Evolutionary conservation across 2,329 filamentous ascomycete species (phyloP).

Genomic region (Aureobasidium sp.): DNA sequence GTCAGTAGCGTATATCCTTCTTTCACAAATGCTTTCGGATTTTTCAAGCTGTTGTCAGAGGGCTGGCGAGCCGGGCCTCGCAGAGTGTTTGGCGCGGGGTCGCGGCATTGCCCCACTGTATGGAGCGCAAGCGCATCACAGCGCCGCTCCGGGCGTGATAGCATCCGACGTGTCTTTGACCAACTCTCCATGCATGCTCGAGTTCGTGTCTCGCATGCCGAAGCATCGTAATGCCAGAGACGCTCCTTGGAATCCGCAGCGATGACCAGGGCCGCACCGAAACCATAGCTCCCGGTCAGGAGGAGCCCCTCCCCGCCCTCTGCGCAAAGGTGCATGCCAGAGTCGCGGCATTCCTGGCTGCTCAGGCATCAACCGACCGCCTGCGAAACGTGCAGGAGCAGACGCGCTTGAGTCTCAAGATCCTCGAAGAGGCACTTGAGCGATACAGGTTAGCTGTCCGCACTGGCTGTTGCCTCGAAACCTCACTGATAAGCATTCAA

Average conservation of each 20-base stretch:
- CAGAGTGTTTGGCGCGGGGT: constrained; percentile 2
- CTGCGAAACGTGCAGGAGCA: constrained; percentile 63
- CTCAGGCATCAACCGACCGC: constrained; percentile 47
- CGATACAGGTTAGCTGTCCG: constrained; percentile 57
- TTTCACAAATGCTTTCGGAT: neutral
- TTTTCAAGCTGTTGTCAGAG: neutral
- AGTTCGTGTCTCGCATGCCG: constrained; percentile 2
- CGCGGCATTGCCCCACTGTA: constrained; percentile 1
- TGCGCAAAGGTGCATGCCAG: constrained; percentile 48
- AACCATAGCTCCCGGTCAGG: constrained; percentile 36
- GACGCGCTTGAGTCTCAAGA: constrained; percentile 60
- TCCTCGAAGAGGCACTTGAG: constrained; percentile 67
- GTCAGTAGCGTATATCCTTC: neutral
- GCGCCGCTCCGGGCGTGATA: neutral
- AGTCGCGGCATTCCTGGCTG: constrained; percentile 58
- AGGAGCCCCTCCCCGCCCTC: constrained; percentile 40
- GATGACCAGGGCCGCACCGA: constrained; percentile 17
- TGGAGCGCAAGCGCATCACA: neutral
- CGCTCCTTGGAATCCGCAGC: constrained; percentile 17
- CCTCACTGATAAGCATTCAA: constrained; percentile 29
- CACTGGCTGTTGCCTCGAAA: neutral
- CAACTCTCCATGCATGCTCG: neutral
- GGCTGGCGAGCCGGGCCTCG: neutral
- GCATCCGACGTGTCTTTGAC: neutral
- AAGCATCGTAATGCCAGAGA: constrained; percentile 29